Evolutionary conservation across 345 rosid species (phyloP), one percentile per base, ranked within the genome.

Genomic region (Firmiana major): DNA sequence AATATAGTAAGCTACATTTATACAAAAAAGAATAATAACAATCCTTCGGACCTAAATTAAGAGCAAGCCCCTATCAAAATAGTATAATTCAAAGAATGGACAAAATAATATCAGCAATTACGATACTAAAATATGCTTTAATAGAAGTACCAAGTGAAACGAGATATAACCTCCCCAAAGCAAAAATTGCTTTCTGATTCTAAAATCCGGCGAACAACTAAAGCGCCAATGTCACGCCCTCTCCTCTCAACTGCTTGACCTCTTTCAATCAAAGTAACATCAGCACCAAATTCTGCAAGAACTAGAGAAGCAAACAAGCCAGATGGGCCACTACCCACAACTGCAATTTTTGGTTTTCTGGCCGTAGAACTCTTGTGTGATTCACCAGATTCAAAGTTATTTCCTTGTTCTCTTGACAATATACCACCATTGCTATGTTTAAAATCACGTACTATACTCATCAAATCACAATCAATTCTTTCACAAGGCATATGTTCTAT

Each of bases 101-200:
- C 21, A 65, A 17, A 78, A 26, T 15, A 38, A 24, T 67, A 71
- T 60, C 28, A 54, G 49, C 64, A 66, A 38, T 31, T 38, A 22
- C 49, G 28, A 69, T 54, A 71, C 77, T 63, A 70, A 82, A 81
- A 81, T 17, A 76, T 71, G 75, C 78, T 26, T 55, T 45, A 62
- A 74, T 36, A 79, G 49, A 77, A 71, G 63, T 77, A 73, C 66
- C 68, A 85, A 84, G 77, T 78, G 82, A 83, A 68, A 72, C 40
- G 36, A 76, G 83, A 81, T 75, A 76, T 53, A 42, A 96, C 99
- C 99, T 96, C 99, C 82, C 99, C 99, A 82, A 89, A 93, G 93
- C 99, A 93, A 88, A 96, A 96, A 74, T 93, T 96, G 92, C 98
- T 96, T 78, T 96, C 99, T 77, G 81, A 75, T 78, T 92, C 93